Conservation (phyloP, 495 filamentous ascomycete genomes). For the Trichoderma asperelloides region DNA sequence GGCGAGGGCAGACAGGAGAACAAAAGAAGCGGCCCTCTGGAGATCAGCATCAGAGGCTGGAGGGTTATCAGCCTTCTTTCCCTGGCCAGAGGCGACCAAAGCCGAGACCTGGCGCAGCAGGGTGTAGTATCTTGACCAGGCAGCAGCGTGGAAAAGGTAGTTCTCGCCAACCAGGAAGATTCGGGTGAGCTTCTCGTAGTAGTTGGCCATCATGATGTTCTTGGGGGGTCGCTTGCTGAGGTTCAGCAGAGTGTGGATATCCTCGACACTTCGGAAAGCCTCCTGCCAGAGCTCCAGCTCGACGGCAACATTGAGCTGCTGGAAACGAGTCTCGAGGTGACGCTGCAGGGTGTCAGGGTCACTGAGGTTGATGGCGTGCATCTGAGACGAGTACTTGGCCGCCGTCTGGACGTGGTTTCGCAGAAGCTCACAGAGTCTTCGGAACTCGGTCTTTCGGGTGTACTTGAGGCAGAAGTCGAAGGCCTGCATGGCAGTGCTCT, state of each 20-base stretch:
- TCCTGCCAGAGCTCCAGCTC: constrained; percentile 99
- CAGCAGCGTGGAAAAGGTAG: constrained; percentile 97
- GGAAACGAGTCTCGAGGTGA: constrained; percentile 94
- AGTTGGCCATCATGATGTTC: constrained; percentile 99
- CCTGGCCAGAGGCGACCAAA: constrained; percentile 72
- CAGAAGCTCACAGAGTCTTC: constrained; percentile 92
- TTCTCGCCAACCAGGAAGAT: constrained; percentile 99
- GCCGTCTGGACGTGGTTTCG: constrained; percentile 98
- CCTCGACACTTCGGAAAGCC: constrained; percentile 96
- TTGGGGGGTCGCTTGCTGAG: constrained; percentile 98
- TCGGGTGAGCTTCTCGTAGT: constrained; percentile 96
- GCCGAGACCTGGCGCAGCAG: constrained; percentile 86
- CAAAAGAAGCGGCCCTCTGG: constrained; percentile 78
- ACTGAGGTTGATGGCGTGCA: constrained; percentile 98
- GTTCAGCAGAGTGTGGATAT: constrained; percentile 97
- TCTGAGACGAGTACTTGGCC: constrained; percentile 96
- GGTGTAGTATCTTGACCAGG: constrained; percentile 95
- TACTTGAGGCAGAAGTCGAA: constrained; percentile 99
- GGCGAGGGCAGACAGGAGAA: constrained; percentile 87
- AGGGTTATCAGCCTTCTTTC: constrained; percentile 89
- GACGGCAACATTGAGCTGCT: constrained; percentile 95
- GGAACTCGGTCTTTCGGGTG: constrained; percentile 97
- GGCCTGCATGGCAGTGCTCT: constrained; percentile 93
- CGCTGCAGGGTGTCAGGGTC: constrained; percentile 95
- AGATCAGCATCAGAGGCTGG: constrained; percentile 81